Evolutionary conservation across 1,284 basidiomycete genomes (phyloP).

Genomic region (Ganoderma meredithae): DNA sequence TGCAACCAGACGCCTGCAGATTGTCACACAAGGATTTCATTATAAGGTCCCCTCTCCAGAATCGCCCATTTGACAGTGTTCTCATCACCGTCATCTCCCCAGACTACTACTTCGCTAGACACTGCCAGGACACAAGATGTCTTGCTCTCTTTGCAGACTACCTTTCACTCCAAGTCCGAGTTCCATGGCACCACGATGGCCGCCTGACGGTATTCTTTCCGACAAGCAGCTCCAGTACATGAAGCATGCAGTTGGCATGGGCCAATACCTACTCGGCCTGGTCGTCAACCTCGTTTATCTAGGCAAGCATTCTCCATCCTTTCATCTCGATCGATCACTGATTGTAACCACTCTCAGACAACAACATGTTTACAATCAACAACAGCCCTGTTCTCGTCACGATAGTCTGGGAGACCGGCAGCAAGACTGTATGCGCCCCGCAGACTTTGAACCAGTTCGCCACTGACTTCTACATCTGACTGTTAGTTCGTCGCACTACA

Average conservation of each 20-base stretch:
- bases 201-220: slow-evolving; percentile 32
- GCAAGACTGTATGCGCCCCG: slow-evolving; percentile 21
- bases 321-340: neutral
- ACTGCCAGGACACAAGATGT: slow-evolving; percentile 27
- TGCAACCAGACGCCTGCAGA: neutral
- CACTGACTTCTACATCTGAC: neutral
- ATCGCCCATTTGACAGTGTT: neutral
- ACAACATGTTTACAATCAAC: slow-evolving; percentile 21
- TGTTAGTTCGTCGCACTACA: slow-evolving; percentile 33
- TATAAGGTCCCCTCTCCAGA: neutral
- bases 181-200: slow-evolving; percentile 28
- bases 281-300: slow-evolving; percentile 19
- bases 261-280: slow-evolving; percentile 23
- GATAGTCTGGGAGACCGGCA: slow-evolving; percentile 24
- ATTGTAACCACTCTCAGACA: slow-evolving; percentile 4
- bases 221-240: slow-evolving; percentile 33
- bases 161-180: slow-evolving; percentile 34
- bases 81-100: neutral
- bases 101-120: neutral
- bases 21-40: neutral
- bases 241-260: slow-evolving; percentile 28
- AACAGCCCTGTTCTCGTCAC: slow-evolving; percentile 14
- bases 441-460: neutral
- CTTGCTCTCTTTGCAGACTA: slow-evolving; percentile 38
- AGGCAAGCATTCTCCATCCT: slow-evolving; percentile 6